phyloP scores from a whole-genome alignment of 2,329 filamentous ascomycete genomes.

The Rhytidhysteron rufulum region DNA sequence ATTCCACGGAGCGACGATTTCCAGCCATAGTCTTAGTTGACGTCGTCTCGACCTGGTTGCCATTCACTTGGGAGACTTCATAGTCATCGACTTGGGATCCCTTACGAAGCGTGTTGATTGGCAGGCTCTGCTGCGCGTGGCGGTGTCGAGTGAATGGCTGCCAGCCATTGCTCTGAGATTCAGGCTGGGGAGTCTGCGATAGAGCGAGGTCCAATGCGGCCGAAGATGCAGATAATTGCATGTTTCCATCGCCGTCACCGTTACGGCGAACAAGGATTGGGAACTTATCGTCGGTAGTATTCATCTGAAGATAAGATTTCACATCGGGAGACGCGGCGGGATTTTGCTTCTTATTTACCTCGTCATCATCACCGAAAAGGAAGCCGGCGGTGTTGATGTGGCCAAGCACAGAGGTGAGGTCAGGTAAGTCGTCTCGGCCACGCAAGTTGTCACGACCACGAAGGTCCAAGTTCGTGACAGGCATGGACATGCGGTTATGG shows the following conservation, averaged over 20 bases:
- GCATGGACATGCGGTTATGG: conserved; percentile 90
- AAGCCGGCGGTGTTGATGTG: conserved; percentile 83
- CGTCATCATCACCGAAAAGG: conserved; percentile 72
- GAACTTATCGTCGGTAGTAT: conserved; percentile 77
- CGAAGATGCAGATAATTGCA: conserved; percentile 74
- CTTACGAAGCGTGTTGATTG: conserved; percentile 51
- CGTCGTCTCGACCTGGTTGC: conserved; percentile 38
- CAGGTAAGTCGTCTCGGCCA: conserved; percentile 41
- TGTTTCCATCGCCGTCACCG: conserved; percentile 48
- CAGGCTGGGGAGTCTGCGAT: conserved; percentile 62
- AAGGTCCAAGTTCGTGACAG: conserved; percentile 68
- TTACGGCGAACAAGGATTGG: conserved; percentile 73
- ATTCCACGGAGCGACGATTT: conserved; percentile 48
- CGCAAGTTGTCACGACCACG: conserved; percentile 52
- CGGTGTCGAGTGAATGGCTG: conserved; percentile 64
- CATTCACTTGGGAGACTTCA: conserved; percentile 31
- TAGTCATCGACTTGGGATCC: conserved; percentile 32
- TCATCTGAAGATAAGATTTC: conserved; percentile 66
- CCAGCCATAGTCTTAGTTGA: conserved; percentile 33
- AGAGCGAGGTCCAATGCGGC: conserved; percentile 76
- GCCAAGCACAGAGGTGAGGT: conserved; percentile 57
- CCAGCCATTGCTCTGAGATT: conserved; percentile 54
- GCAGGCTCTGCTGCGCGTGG: conserved; percentile 58
- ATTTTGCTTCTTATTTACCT: conserved; percentile 48
- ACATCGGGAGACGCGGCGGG: conserved; percentile 60